Evolutionary conservation across 305 asterid genomes (phyloP).

Genomic region (Solanum aculeatissimum): DNA sequence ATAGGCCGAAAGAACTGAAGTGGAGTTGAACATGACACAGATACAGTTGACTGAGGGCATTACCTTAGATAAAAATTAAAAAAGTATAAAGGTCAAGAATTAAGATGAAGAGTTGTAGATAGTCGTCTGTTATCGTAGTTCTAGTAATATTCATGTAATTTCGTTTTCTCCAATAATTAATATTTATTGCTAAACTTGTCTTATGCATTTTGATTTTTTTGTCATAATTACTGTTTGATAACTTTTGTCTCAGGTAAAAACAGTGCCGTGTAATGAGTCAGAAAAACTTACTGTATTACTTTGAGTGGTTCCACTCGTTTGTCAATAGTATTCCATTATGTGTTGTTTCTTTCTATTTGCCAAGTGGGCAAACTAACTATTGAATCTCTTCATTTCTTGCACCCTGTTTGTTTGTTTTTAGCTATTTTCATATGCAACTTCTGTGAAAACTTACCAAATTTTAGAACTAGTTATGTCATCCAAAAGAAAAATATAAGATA

Average conservation of each 20-base stretch:
- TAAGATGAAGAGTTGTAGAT: too few relatives aligned
- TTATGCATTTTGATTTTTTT: background rate
- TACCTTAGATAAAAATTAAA: too few relatives aligned
- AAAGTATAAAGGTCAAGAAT: rapidly evolving
- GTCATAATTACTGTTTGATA: background rate
- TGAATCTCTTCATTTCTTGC: background rate
- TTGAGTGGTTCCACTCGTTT: background rate
- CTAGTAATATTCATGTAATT: background rate
- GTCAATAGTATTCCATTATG: background rate
- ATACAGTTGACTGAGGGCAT: too few relatives aligned
- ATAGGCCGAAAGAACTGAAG: background rate
- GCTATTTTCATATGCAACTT: background rate
- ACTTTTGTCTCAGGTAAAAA: background rate
- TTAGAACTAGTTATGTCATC: background rate
- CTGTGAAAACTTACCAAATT: background rate
- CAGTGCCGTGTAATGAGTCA: background rate
- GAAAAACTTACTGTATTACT: too few relatives aligned
- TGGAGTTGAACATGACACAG: background rate
- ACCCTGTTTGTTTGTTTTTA: background rate
- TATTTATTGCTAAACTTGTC: background rate
- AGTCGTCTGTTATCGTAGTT: too few relatives aligned
- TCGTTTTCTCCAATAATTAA: too few relatives aligned
- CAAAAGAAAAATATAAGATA: background rate
- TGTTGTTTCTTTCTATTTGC: background rate
- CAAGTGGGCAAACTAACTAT: background rate